Conservation (phyloP, 179 eudicot species). For the Spergularia azorica region DNA sequence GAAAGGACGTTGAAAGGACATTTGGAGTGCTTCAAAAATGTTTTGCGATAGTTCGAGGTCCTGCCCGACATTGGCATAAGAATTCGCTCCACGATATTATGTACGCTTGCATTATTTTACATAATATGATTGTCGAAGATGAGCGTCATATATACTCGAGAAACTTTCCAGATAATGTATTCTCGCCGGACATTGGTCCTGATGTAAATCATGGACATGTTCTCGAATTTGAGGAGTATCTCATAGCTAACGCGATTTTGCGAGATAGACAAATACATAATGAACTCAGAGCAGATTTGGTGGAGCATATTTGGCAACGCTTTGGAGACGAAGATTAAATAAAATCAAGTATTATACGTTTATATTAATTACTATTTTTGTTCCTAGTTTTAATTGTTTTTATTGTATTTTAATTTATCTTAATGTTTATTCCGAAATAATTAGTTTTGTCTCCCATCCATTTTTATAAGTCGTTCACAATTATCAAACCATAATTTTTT, state of each 20-base stretch:
- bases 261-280: slow-evolving; percentile 5
- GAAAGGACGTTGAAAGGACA: slow-evolving; percentile 26
- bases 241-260: neutral
- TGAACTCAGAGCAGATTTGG: neutral
- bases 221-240: neutral
- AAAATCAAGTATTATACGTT: no score
- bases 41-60: slow-evolving; percentile 2
- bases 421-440: no score
- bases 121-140: slow-evolving; percentile 9
- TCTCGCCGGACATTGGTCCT: neutral
- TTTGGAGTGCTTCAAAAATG: slow-evolving; percentile 15
- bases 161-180: neutral
- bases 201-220: slow-evolving; percentile 2
- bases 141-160: neutral
- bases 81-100: neutral
- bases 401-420: no score
- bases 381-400: no score
- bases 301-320: slow-evolving; percentile 10
- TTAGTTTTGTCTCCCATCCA: no score
- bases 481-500: no score
- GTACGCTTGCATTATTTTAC: neutral
- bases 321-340: neutral
- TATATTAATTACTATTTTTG: no score
- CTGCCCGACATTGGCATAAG: neutral
- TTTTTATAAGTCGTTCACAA: no score